Evolutionary conservation across 805 yeast genomes (phyloP).

Genomic region (Metschnikowia lunata): DNA sequence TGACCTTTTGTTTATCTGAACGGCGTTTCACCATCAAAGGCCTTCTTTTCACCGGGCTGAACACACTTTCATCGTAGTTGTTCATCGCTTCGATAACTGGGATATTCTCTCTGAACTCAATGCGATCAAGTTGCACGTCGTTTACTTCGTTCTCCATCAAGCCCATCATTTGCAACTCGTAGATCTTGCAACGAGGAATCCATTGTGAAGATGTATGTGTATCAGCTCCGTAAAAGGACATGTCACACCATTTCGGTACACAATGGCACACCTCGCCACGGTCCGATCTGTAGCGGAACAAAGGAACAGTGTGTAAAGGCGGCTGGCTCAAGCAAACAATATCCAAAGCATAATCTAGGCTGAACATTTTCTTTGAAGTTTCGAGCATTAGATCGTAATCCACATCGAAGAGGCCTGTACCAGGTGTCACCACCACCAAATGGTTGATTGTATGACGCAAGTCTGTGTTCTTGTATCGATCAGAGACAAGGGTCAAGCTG

Average conservation of each 20-base stretch:
- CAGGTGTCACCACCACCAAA: conserved; percentile 82
- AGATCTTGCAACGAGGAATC: conserved; percentile 93
- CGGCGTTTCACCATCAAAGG: conserved; percentile 2
- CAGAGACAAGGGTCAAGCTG: conserved; percentile 71
- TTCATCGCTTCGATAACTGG: conserved; percentile 61
- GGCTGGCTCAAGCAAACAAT: conserved; percentile 84
- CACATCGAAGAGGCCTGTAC: conserved; percentile 90
- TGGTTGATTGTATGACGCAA: conserved; percentile 89
- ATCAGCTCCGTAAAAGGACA: conserved; percentile 78
- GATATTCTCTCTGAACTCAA: conserved; percentile 34
- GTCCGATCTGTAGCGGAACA: conserved; percentile 64
- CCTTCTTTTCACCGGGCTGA: conserved; percentile 27
- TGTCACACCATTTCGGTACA: conserved; percentile 93
- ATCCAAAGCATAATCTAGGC: conserved; percentile 84
- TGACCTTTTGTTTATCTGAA: background rate
- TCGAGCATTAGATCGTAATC: conserved; percentile 70
- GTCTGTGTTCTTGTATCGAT: conserved; percentile 80
- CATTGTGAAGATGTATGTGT: conserved; percentile 49
- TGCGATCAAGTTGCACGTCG: conserved; percentile 59
- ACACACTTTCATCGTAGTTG: conserved; percentile 59
- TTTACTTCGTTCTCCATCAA: conserved; percentile 86
- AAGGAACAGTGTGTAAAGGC: conserved; percentile 88
- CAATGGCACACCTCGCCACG: conserved; percentile 56
- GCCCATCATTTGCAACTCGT: conserved; percentile 98
- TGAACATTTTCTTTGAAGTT: conserved; percentile 70